Evolutionary conservation across 2,329 filamentous ascomycete species (phyloP), one percentile per base, ranked within the genome.

Genomic region (Pezicula radicicola): DNA sequence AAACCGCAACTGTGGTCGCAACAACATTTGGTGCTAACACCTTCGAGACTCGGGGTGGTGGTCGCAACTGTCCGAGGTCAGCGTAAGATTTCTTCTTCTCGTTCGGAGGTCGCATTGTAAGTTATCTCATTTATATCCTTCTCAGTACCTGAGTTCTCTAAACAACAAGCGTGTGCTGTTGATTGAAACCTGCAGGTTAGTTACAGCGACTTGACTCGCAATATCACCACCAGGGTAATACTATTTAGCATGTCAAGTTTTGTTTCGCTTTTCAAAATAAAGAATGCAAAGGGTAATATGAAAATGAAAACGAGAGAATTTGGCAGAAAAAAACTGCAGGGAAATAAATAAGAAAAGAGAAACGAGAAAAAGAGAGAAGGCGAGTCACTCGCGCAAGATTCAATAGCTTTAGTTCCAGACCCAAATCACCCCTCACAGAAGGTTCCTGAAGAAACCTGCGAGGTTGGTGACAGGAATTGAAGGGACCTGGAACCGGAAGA

Each of bases 11-110:
- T 13, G 25, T 25, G 3, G 62, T 55, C 2, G 16, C 21, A 2
- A 60, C 19, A 6, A 63, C 53, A 12, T 62, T 53, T 5, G 62
- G 60, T 3, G 39, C 54, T 18, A 63, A 21, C 4, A 63, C 50
- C 10, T 46, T 55, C 41, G 48, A 48, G 0, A 58, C 59, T 30
- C 52, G 46, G 21, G 49, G 52, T 1, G 55, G 50, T 45, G 42
- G 25, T 28, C 27, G 10, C 42, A 45, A 13, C 12, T 45, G 21
- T 10, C 15, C 8, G 9, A 27, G 4, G 4, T 25, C 42, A 7
- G 19, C 42, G 15, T 45, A 45, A 27, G 42, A 45, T 12, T 45
- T 30, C 27, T 45, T 12, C 30, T 37, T 48, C 3, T 45, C 47
- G 16, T 30, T 46, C 15, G 30, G 49, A n/a, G 55, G 35, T 15